These are phyloP conservation scores for Paecilomyces dactylethromorphus DNA, from an alignment of 2,329 filamentous ascomycete genomes.

Conservation along the genomic window DNA sequence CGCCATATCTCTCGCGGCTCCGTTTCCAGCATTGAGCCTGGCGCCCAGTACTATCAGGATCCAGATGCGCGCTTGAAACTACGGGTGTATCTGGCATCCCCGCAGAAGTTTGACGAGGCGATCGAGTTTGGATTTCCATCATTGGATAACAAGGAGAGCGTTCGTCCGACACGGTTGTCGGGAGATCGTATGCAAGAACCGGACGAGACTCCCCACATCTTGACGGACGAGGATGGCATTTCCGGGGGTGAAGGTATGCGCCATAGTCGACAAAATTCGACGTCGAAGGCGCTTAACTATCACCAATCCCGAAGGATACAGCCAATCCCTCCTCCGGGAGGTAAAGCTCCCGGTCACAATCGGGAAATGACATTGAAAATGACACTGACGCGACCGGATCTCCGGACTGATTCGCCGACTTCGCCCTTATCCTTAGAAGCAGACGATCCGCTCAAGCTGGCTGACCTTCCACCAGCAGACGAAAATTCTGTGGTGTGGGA, in stretches of 20 bases:
- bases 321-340: constrained; percentile 14
- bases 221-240: constrained; percentile 44
- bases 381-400: constrained; percentile 85
- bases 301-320: not conserved
- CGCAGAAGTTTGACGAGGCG: constrained; percentile 92
- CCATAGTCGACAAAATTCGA: not conserved
- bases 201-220: constrained; percentile 43
- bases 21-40: constrained; percentile 56
- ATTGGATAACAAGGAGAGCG: constrained; percentile 28
- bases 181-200: constrained; percentile 31
- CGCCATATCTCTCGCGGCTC: constrained; percentile 47
- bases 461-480: constrained; percentile 42
- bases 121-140: constrained; percentile 85
- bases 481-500: constrained; percentile 38
- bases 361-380: constrained; percentile 94
- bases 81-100: constrained; percentile 76
- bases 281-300: not conserved
- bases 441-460: constrained; percentile 50
- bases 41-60: constrained; percentile 80
- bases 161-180: constrained; percentile 10
- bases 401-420: constrained; percentile 46
- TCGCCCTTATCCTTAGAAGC: constrained; percentile 54
- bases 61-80: constrained; percentile 82
- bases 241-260: constrained; percentile 34
- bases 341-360: constrained; percentile 37